These are phyloP conservation scores for Rhizopogon sp. DNA, from an alignment of 768 basidiomycete species.

Conservation along the genomic window DNA sequence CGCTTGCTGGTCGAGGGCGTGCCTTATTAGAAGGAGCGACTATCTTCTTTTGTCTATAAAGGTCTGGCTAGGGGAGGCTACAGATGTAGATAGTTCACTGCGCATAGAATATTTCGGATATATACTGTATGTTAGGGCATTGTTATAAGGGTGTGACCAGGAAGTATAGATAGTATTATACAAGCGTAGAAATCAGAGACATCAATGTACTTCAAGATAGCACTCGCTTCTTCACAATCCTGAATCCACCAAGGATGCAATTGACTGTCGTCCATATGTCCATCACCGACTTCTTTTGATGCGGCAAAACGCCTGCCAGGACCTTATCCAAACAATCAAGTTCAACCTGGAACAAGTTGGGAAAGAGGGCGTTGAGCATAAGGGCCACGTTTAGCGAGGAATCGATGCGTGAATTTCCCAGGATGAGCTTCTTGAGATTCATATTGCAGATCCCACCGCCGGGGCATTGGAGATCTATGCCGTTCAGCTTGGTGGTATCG, in stretches of 20 bases:
- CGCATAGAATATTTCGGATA: too few relatives aligned
- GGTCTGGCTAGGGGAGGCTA: too few relatives aligned
- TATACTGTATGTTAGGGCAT: too few relatives aligned
- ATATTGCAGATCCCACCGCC: neutral
- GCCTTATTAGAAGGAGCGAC: too few relatives aligned
- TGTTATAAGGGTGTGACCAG: too few relatives aligned
- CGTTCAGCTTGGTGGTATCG: constrained; percentile 5
- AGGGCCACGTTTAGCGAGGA: constrained; percentile 7
- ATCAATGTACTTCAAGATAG: too few relatives aligned
- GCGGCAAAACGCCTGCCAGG: constrained; percentile 7
- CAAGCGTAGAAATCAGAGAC: too few relatives aligned
- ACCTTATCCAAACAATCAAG: constrained; percentile 13
- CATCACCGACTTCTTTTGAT: neutral
- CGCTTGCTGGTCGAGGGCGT: too few relatives aligned
- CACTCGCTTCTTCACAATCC: neutral
- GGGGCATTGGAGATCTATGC: neutral
- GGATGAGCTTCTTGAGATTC: constrained; percentile 3
- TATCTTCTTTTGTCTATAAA: too few relatives aligned
- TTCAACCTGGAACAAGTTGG: constrained; percentile 12
- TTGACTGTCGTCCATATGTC: neutral
- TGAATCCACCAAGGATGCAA: neutral
- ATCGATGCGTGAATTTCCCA: constrained; percentile 17
- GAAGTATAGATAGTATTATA: too few relatives aligned
- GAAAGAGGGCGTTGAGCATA: neutral
- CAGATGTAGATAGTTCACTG: too few relatives aligned